phyloP scores from a whole-genome alignment of 2,329 filamentous ascomycete species.

The Pseudocercospora pini-densiflorae region DNA sequence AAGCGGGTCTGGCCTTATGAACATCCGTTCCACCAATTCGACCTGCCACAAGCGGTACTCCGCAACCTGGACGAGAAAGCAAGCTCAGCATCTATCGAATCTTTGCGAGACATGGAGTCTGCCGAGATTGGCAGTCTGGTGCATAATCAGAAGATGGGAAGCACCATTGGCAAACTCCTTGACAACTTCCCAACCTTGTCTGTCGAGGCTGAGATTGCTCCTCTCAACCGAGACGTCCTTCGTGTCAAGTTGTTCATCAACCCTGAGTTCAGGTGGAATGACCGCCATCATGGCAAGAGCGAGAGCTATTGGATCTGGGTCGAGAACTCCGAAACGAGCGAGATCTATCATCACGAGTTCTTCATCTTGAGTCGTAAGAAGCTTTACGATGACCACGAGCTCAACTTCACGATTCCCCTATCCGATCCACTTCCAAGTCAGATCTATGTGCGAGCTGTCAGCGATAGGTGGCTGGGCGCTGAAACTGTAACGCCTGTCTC shows the following conservation, averaged over 20 bases:
- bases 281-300: constrained; percentile 87
- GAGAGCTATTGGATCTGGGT: constrained; percentile 99
- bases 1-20: constrained; percentile 94
- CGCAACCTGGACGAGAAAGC: constrained; percentile 85
- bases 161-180: constrained; percentile 77
- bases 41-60: constrained; percentile 81
- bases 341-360: constrained; percentile 97
- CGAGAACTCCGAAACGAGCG: constrained; percentile 94
- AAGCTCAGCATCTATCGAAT: constrained; percentile 73
- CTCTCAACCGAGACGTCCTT: constrained; percentile 90
- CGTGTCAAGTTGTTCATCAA: constrained; percentile 86
- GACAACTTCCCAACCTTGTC: constrained; percentile 91
- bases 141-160: constrained; percentile 87
- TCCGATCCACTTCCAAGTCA: constrained; percentile 92
- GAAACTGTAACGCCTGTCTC: constrained; percentile 95
- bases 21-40: constrained; percentile 94
- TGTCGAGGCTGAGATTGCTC: constrained; percentile 92
- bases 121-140: constrained; percentile 89
- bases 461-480: constrained; percentile 93
- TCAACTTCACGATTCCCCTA: constrained; percentile 96
- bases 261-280: constrained; percentile 94
- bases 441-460: constrained; percentile 93
- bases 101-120: constrained; percentile 88
- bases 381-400: constrained; percentile 92
- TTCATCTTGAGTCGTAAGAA: constrained; percentile 92